Evolutionary conservation across 192 early-diverging fungal species (phyloP), one percentile per base, ranked within the genome.

Genomic region (Umbelopsis sp.): DNA sequence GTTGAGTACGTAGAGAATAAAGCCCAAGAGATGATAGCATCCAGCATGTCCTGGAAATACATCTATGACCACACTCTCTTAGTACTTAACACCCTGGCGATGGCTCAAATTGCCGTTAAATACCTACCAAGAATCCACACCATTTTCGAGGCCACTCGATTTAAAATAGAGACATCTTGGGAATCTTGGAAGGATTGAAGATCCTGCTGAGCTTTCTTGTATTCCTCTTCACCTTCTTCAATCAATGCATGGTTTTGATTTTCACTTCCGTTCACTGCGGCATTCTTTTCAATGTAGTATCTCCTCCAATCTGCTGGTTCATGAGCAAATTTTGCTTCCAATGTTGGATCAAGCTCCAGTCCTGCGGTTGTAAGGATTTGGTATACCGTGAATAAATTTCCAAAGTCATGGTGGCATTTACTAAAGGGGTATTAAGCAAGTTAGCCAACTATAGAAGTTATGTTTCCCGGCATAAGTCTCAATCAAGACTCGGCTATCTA

Each of bases 21-120:
- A 86, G 33, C 72, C 84, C 8, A 86, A 71, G 41, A 86, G 67
- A 68, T 86, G 80, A 72, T 86, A 86, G 66, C 82, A 83, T 22
- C 82, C 84, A 37, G 80, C 82, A 73, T 86, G 82, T 20, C 72
- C 78, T 49, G 84, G 84, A 41, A 83, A 86, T 41, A 82, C 71
- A 18, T 86, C 84, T 77, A 64, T 49, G 21, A 58, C 27, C 27
- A 30, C 27, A 30, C 27, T 30, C 27, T 30, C 1, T 30, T 30
- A 30, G 27, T 30, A 2, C 27, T 30, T 30, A 30, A 30, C 27
- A 30, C 27, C 27, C 27, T 30, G 27, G 3, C 3, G 27, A 30
- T 30, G 1, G 1, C 27, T 30, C 27, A 30, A 2, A 30, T 30
- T 30, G 27, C 27, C 3, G 15, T 46, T 23, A 10, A 50, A 30